Evolutionary conservation across 176 grass and related monocot genomes (phyloP), one percentile per base, ranked within the genome.

Genomic region (Urochloa ruziziensis): DNA sequence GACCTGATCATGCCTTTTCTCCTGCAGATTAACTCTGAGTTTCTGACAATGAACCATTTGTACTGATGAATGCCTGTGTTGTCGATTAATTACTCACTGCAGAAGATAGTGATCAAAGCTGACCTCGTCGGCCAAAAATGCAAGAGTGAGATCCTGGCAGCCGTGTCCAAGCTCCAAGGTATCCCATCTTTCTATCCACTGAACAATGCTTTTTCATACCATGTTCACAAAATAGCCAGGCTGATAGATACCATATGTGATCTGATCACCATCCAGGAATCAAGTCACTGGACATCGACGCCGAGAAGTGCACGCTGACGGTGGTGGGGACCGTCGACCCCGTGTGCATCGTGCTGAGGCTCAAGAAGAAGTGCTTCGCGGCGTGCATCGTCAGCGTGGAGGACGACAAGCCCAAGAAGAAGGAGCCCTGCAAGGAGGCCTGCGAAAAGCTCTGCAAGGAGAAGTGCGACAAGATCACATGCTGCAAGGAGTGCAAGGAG

Each of bases 321-420:
- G 91, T 97, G 86, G 62, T 90, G 4, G 91, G 94, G 1, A 12
- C 33, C 1, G 89, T 81, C 0, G 94, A 97, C 61, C 91, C 94
- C 4, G 88, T 91, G 34, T 12, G 74, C 72, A 29, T 97, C 2
- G 73, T 84, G 52, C 61, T 35, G 1, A 52, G 7, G 59, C 89
- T 93, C 5, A 88, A 60, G 84, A 90, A 97, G 84, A 56, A 30
- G 53, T 80, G 88, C 64, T 80, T 77, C 8, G 15, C 28, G 0
- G 94, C 86, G 1, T 6, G 5, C 9, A 87, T 97, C 39, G 61
- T 84, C 5, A 89, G 76, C 58, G 86, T 93, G 0, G 77, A 68
- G 53, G 88, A 93, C 6, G 81, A 88, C 62, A 90, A 93, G 74
- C 82, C 88, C 10, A 30, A 74, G 36, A 48, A 79, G 74, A 77